Evolutionary conservation across 2,329 filamentous ascomycete genomes (phyloP).

Genomic region (Aspergillus ochraceoroseus): DNA sequence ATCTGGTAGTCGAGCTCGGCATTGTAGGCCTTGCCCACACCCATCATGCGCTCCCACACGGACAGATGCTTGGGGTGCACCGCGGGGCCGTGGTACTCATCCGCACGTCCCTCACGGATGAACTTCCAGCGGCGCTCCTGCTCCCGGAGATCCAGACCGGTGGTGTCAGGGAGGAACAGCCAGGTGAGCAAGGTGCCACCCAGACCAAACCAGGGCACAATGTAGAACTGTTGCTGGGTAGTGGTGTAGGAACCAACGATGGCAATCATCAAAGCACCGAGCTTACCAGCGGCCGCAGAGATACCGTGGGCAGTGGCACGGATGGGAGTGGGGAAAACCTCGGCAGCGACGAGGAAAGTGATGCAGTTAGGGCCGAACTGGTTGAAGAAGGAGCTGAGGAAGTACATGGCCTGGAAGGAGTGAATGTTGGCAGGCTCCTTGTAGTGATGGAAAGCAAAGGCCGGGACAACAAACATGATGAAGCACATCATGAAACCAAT

Average conservation of each 20-base stretch:
- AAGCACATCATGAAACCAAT: slow-evolving; percentile 90
- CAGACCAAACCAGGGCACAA: slow-evolving; percentile 94
- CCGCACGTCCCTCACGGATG: slow-evolving; percentile 69
- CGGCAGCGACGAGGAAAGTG: slow-evolving; percentile 91
- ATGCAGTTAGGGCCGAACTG: slow-evolving; percentile 96
- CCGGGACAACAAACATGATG: slow-evolving; percentile 86
- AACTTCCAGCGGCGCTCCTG: slow-evolving; percentile 91
- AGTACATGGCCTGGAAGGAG: slow-evolving; percentile 97
- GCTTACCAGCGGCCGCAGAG: slow-evolving; percentile 84
- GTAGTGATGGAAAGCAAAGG: slow-evolving; percentile 84
- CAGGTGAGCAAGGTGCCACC: slow-evolving; percentile 76
- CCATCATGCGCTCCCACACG: slow-evolving; percentile 76
- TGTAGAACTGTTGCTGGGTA: slow-evolving; percentile 76
- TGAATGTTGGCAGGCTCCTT: slow-evolving; percentile 65
- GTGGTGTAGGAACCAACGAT: slow-evolving; percentile 94
- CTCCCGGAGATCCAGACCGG: slow-evolving; percentile 92
- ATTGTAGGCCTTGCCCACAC: slow-evolving; percentile 76
- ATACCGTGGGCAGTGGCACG: slow-evolving; percentile 92
- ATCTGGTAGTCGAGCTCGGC: slow-evolving; percentile 74
- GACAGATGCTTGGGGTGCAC: slow-evolving; percentile 85
- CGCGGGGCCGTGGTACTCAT: slow-evolving; percentile 89
- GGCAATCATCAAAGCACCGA: slow-evolving; percentile 78
- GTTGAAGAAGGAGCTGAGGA: slow-evolving; percentile 97
- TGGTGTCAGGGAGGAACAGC: slow-evolving; percentile 92
- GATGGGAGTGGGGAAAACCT: slow-evolving; percentile 89